Base-by-base conservation (phyloP, 805 yeast species). In the fission yeast (Schizosaccharomyces pombe) region DNA sequence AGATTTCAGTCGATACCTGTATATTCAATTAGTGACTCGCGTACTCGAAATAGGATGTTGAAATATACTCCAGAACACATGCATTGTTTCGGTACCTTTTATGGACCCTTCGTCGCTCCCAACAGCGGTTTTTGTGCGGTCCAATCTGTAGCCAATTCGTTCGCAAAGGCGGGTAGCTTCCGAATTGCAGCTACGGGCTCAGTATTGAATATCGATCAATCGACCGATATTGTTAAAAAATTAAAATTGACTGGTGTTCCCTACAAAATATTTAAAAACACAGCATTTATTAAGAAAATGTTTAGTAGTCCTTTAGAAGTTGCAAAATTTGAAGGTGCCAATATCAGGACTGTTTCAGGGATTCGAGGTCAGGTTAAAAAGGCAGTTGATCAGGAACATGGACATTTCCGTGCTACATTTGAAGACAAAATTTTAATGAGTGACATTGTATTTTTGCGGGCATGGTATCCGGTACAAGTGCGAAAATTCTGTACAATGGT, bases 41-140 rank as follows among this genome's bases (percentile, higher is more conserved):
- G 99, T 69, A 91, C 99, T 12, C 77, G 99, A 72, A 89, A 87
- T 63, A 81, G 98, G 70, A 85, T 91, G 95, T 75, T 91, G 69
- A 91, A 91, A 65, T 91, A 91, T 66, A 91, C 98, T 0, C 98
- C 98, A 5, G 99, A 91, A 64, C 99, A 91, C 67, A 85, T 95
- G 26, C 89, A 82, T 65, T 91, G 98, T 73, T 79, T 81, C 64
- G 96, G 95, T 0, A 82, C 95, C 32, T 86, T 91, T 67, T 91
- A 86, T 64, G 98, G 98, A 1, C 99, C 99, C 11, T 73, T 91
- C 55, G 95, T 89, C 54, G 85, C 96, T 1, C 98, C 98, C 43
- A 89, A 89, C 64, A 89, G 98, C 0, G 93, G 97, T 1, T 93
- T 91, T 67, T 89, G 95, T 68, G 97, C 94, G 52, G 84, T 89